Base-by-base conservation (phyloP, 805 yeast species). In the Metschnikowia lachancei region DNA sequence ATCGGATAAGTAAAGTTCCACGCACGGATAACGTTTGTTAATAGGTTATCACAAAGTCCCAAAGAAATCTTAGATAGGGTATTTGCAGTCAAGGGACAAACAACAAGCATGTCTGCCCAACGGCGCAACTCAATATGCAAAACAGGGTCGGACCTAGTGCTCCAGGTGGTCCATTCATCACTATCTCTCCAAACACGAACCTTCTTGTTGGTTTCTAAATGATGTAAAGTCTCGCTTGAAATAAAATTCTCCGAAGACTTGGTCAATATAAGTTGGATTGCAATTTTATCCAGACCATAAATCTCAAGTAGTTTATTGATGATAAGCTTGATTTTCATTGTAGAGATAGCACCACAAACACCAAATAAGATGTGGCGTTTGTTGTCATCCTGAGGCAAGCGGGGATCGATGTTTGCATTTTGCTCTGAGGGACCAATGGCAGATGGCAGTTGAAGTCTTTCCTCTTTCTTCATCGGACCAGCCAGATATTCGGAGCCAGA, bases 21-120 rank as follows among this genome's bases (percentile, higher is more conserved):
- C 2, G 97, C 96, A 50, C 99, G 76, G 14, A 94, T 78, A 17
- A 91, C 95, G 60, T 86, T 86, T 4, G 98, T 92, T 47, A 94
- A 72, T 54, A 92, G 70, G 65, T 94, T 94, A 65, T 92, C 98
- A 61, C 97, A 92, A 36, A 92, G 73, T 0, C 99, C 99, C 48
- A 88, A 71, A 0, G 96, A 83, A 43, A 94, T 83, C 60, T 94
- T 94, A 12, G 96, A 83, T 41, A 92, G 70, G 0, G 98, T 85
- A 64, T 94, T 94, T 5, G 98, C 97, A 13, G 95, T 85, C 55
- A 92, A 72, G 12, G 99, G 99, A n/a, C 96, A 96, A 36, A 92
- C 85, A 18, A 94, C 77, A 40, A 94, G 74, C 36, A 94, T 82
- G 66, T 92, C 97, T 1, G 98, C 98, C 98, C 98, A 92, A 53